Evolutionary conservation across 306 rosid species (phyloP).

Genomic region (Myrica gale): DNA sequence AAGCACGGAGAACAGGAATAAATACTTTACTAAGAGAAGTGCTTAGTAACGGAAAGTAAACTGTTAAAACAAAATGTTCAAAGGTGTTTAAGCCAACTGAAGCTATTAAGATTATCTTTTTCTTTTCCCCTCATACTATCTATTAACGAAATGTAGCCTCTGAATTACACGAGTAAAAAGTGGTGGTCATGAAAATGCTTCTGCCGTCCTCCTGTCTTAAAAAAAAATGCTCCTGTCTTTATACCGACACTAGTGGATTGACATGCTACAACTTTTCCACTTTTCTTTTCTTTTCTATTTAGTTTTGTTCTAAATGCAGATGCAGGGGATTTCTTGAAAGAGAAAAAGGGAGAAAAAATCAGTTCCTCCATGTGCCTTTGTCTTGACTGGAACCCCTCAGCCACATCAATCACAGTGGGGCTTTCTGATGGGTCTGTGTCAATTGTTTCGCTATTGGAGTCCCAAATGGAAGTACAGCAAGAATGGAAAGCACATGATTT

Average conservation of each 20-base stretch:
- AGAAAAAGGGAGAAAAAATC: conserved; percentile 50
- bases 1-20: background rate
- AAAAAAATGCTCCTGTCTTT: background rate
- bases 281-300: background rate
- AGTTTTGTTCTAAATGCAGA: conserved; percentile 25
- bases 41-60: background rate
- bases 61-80: background rate
- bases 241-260: background rate
- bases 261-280: background rate
- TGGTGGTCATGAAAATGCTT: background rate
- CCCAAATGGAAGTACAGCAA: conserved; percentile 52
- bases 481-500: conserved; percentile 89
- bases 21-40: background rate
- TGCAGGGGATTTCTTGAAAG: conserved; percentile 53
- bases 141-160: background rate
- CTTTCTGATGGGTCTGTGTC: conserved; percentile 78
- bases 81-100: background rate
- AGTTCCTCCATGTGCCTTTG: conserved; percentile 74
- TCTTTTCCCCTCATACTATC: background rate
- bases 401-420: conserved; percentile 64
- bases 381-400: conserved; percentile 81
- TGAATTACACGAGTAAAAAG: background rate
- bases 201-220: background rate
- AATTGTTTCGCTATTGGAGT: conserved; percentile 56
- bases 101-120: background rate